Percentiles rank a stretch among this genome's conserved stretches.
Evolutionary conservation across 805 yeast genomes (phyloP).

Genomic region (Yarrowia sp.): DNA sequence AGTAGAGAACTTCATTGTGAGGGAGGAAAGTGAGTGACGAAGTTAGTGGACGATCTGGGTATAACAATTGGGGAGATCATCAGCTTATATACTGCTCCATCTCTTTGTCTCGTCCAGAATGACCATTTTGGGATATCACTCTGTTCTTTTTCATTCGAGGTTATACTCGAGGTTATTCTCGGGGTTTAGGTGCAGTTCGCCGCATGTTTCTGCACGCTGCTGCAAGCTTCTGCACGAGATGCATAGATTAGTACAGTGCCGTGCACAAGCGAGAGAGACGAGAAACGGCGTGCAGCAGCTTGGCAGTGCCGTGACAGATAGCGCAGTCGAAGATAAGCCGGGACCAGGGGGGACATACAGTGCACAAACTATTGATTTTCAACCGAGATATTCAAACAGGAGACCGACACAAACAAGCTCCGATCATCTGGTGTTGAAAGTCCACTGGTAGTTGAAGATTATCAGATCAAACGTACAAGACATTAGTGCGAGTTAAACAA

Average conservation of each 20-base stretch:
- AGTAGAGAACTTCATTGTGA: slow-evolving; percentile 8
- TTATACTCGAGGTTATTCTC: neutral
- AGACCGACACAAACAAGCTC: too few relatives aligned
- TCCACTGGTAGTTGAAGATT: neutral
- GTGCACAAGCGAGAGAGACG: neutral
- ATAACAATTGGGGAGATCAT: too few relatives aligned
- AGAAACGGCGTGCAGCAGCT: neutral
- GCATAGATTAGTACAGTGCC: slow-evolving; percentile 21
- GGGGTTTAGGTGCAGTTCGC: neutral
- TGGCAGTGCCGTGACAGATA: neutral
- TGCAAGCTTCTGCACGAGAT: neutral
- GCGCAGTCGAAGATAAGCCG: too few relatives aligned
- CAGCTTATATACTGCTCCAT: neutral
- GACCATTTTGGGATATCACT: neutral
- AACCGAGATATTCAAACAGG: too few relatives aligned
- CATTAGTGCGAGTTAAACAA: too few relatives aligned
- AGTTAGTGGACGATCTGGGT: neutral
- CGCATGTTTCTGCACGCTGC: neutral
- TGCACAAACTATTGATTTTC: too few relatives aligned
- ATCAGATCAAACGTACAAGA: neutral
- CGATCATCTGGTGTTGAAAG: too few relatives aligned
- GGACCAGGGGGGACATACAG: too few relatives aligned
- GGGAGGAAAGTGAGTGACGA: neutral
- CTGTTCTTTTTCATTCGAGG: too few relatives aligned
- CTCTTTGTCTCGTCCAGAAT: neutral